phyloP scores from a whole-genome alignment of 768 basidiomycete species.

The Boletales sp. region DNA sequence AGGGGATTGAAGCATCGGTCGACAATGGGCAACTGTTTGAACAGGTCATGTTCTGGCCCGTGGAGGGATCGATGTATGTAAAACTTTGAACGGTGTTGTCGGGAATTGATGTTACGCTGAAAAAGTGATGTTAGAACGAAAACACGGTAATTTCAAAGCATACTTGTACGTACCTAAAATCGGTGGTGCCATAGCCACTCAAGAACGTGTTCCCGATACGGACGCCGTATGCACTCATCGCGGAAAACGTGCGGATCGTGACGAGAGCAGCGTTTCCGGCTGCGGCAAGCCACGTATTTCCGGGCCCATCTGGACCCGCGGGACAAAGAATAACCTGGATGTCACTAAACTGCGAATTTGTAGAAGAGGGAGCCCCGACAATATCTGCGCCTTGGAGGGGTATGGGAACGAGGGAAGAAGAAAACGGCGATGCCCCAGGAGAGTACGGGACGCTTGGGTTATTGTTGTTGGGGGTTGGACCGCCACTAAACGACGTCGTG shows the following conservation, averaged over 20 bases:
- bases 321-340: constrained; percentile 82
- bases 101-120: constrained; percentile 82
- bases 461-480: constrained; percentile 51
- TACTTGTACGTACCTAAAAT: constrained; percentile 60
- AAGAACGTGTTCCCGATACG: constrained; percentile 92
- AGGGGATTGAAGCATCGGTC: constrained; percentile 69
- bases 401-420: constrained; percentile 84
- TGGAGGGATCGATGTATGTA: constrained; percentile 72
- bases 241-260: constrained; percentile 72
- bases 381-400: constrained; percentile 58
- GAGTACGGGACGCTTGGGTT: constrained; percentile 88
- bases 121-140: constrained; percentile 8
- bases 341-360: constrained; percentile 55
- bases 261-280: constrained; percentile 70
- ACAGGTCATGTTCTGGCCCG: constrained; percentile 76
- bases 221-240: constrained; percentile 71
- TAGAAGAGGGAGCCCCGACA: constrained; percentile 61
- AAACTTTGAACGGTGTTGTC: constrained; percentile 80
- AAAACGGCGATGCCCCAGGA: constrained; percentile 76
- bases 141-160: not conserved
- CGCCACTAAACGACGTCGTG: constrained; percentile 64
- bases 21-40: constrained; percentile 75
- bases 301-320: constrained; percentile 70
- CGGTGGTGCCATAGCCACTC: constrained; percentile 75
- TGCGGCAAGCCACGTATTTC: constrained; percentile 80